Evolutionary conservation across 441 rosid species (phyloP).

Genomic region (Pelargonium exstipulatum): DNA sequence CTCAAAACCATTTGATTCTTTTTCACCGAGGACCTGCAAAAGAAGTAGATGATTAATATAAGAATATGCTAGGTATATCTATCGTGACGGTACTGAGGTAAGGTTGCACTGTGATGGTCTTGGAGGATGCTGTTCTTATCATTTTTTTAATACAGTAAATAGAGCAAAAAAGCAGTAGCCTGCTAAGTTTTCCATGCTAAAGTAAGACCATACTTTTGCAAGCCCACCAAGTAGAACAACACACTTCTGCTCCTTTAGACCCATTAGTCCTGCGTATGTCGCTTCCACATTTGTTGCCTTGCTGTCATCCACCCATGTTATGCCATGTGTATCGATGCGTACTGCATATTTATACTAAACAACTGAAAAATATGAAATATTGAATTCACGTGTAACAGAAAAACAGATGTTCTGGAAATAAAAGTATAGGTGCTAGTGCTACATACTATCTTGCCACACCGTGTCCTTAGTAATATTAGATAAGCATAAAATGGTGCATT

Average conservation of each 20-base stretch:
- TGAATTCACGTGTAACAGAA: background rate
- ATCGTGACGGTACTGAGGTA: background rate
- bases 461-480: background rate
- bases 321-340: slow-evolving; percentile 25
- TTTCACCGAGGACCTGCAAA: slow-evolving; percentile 22
- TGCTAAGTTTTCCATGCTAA: background rate
- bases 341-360: slow-evolving; percentile 21
- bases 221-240: slow-evolving; percentile 35
- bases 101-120: background rate
- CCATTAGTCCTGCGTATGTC: slow-evolving; percentile 21
- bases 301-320: slow-evolving; percentile 36
- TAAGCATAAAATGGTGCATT: background rate
- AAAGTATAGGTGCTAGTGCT: background rate
- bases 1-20: slow-evolving; percentile 28
- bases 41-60: background rate
- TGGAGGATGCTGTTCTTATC: background rate
- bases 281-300: slow-evolving; percentile 36
- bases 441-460: too few relatives aligned
- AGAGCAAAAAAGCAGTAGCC: background rate
- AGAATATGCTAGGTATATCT: background rate
- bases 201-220: slow-evolving; percentile 27
- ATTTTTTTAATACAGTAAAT: background rate
- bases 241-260: slow-evolving; percentile 28
- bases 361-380: slow-evolving; percentile 9
- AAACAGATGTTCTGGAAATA: background rate